phyloP scores from a whole-genome alignment of 2,329 filamentous ascomycete genomes.

The Colletotrichum sp. region DNA sequence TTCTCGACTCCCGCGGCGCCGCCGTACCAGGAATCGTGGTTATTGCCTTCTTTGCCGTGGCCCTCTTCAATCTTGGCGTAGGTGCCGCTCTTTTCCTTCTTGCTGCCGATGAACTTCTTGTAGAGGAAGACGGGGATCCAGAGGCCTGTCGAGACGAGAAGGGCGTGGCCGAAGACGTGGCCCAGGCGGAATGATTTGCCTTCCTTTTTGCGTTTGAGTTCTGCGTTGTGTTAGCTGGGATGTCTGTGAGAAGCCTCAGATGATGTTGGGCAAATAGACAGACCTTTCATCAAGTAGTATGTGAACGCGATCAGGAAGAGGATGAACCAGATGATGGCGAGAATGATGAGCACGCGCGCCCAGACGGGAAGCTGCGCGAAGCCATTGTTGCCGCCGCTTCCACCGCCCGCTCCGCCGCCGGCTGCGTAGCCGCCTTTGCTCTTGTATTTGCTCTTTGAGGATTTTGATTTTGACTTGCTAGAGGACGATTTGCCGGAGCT shows the following conservation, averaged over 20 bases:
- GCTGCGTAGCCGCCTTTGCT: background rate
- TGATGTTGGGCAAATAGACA: background rate
- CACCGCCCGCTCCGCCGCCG: background rate
- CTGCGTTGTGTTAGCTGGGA: background rate
- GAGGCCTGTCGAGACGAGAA: conserved; percentile 21
- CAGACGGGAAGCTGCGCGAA: conserved; percentile 10
- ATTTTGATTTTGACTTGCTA: background rate
- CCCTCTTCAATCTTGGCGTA: conserved; percentile 23
- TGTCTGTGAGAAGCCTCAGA: background rate
- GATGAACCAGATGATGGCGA: conserved; percentile 13
- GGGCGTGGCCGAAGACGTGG: conserved; percentile 12
- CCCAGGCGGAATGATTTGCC: conserved; percentile 18
- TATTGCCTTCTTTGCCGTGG: background rate
- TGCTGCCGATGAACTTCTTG: conserved; percentile 25
- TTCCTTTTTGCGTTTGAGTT: conserved; percentile 18
- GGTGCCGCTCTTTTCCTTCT: background rate
- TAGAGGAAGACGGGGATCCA: conserved; percentile 25
- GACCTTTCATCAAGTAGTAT: background rate
- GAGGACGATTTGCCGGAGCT: background rate
- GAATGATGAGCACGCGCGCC: conserved; percentile 20
- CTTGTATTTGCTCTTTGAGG: background rate
- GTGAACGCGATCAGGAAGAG: background rate
- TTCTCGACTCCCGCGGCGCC: background rate
- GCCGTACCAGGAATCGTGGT: conserved; percentile 8
- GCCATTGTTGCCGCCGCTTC: background rate